Base-by-base conservation (phyloP, 805 yeast species). In the Candida saitoana region DNA sequence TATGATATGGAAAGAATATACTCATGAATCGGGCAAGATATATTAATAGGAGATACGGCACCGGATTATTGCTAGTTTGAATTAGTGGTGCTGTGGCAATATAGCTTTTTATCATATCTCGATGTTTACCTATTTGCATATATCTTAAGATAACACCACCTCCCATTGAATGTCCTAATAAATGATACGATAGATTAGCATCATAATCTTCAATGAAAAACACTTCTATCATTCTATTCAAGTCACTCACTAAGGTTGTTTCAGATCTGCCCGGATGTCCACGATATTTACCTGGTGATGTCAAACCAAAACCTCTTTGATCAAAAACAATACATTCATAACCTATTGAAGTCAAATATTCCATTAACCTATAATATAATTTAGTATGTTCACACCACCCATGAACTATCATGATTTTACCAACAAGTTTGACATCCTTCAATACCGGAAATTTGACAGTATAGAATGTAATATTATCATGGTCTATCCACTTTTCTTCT, bases 131-230 rank as follows among this genome's bases (percentile, higher is more conserved):
- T 3, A 19, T 14, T 2, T 20, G 31, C 17, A 38, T 24, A 31
- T 48, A 48, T 7, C 36, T 24, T 22, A 46, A 41, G 2, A 44
- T 46, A 8, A 46, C 24, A 8, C 41, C 39, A 4, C 51, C 51
- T 8, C 51, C 51, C 48, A 46, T 41, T 5, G 49, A 46, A 37
- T 48, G 49, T 9, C 45, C 49, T 3, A 44, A 24, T 9, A 41
- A 9, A 11, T 31, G 27, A 20, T 34, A 30, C 4, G 29, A n/a
- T 12, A 33, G 12, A 11, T 4, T 24, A 6, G 19, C 17, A n/a
- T 31, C 29, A 5, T 15, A 19, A 25, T 34, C 11, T 14, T 22
- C 16, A 14, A 14, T 15, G 20, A 40, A 43, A 16, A 35, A 32
- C 4, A 38, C 29, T 32, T 46, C 47, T 12, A 48, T 40, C 44